Percentiles rank a stretch among this genome's conserved stretches.
Evolutionary conservation across 1,284 basidiomycete genomes (phyloP).

Genomic region (Sanghuangporus baumii): DNA sequence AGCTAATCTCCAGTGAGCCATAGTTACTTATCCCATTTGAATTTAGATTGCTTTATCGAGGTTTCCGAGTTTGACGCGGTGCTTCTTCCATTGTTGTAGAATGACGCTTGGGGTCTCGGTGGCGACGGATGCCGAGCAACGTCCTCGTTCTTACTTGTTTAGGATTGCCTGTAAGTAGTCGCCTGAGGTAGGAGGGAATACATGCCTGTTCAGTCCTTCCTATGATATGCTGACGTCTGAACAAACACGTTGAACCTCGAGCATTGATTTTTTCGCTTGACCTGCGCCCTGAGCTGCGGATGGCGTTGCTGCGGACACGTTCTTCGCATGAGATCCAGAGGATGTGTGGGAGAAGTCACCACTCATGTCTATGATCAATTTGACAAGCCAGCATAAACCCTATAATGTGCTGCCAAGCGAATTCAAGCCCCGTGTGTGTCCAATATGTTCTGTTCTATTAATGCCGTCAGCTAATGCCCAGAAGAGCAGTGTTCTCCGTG

Average conservation of each 20-base stretch:
- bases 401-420: neutral
- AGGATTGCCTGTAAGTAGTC: neutral
- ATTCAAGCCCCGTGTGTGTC: neutral
- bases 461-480: neutral
- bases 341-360: constrained; percentile 10
- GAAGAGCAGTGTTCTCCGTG: neutral
- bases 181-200: neutral
- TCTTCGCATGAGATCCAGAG: neutral
- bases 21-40: neutral
- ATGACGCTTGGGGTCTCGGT: no score
- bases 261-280: neutral
- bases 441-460: neutral
- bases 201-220: neutral
- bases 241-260: neutral
- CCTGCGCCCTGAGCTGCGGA: constrained; percentile 5
- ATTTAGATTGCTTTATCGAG: neutral
- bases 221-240: constrained; percentile 1
- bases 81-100: neutral
- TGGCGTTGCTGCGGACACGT: neutral
- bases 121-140: neutral
- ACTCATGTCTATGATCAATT: neutral
- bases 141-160: neutral
- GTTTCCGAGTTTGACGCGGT: neutral
- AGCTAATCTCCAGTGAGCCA: neutral
- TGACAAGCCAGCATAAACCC: neutral